phyloP scores from a whole-genome alignment of 192 early-diverging fungal genomes.

The Chytriomyces confervae region DNA sequence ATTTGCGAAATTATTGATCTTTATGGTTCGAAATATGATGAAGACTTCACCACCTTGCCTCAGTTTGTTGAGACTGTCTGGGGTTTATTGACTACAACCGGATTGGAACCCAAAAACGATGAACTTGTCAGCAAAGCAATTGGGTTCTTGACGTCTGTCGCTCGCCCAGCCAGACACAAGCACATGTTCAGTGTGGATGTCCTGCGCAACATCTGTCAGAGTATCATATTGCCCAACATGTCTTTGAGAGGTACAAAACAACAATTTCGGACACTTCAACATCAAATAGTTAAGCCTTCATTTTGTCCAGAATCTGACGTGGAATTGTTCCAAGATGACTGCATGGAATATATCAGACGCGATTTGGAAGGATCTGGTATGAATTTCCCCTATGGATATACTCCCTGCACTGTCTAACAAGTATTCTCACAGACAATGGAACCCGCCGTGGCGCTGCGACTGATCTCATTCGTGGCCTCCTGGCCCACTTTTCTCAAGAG shows the following conservation, averaged over 20 bases:
- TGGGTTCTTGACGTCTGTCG: slow-evolving; percentile 86
- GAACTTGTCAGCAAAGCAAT: slow-evolving; percentile 90
- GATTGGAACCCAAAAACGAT: slow-evolving; percentile 80
- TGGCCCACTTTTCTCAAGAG: slow-evolving; percentile 84
- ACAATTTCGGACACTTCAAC: not conserved
- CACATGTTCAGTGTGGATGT: slow-evolving; percentile 78
- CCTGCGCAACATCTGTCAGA: slow-evolving; percentile 84
- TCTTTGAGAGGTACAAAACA: slow-evolving; percentile 64
- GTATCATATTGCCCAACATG: slow-evolving; percentile 93
- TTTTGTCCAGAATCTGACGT: slow-evolving; percentile 71
- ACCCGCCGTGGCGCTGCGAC: slow-evolving; percentile 91
- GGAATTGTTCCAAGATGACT: slow-evolving; percentile 96
- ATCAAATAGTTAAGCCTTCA: not conserved
- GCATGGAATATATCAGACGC: slow-evolving; percentile 90
- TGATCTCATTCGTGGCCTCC: slow-evolving; percentile 88
- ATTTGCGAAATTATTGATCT: slow-evolving; percentile 93
- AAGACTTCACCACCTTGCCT: slow-evolving; percentile 80
- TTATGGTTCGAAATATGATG: slow-evolving; percentile 89
- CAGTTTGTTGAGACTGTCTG: slow-evolving; percentile 90
- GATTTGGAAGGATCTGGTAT: slow-evolving; percentile 89
- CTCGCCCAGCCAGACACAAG: slow-evolving; percentile 73
- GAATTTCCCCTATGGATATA: not conserved
- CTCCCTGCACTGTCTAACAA: not conserved
- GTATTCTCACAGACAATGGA: slow-evolving; percentile 70
- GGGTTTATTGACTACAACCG: slow-evolving; percentile 78